Evolutionary conservation across 1,139 yeast genomes (phyloP).

Genomic region (Saccharomyces hybrid): DNA sequence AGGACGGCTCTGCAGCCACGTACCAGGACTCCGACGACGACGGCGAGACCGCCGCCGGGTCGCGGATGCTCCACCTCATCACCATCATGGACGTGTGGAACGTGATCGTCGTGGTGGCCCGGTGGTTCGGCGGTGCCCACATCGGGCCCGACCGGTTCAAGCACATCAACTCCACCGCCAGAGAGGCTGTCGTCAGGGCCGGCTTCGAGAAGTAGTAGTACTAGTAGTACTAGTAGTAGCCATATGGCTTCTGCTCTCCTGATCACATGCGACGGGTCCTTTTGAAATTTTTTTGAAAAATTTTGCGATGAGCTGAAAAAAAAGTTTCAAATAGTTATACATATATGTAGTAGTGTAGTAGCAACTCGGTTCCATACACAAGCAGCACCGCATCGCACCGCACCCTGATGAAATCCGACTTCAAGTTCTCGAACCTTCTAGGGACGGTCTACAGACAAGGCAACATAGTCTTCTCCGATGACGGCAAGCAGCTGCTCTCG

Average conservation of each 20-base stretch:
- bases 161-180: slow-evolving; percentile 81
- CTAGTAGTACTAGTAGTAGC: no score
- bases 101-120: slow-evolving; percentile 68
- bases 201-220: slow-evolving; percentile 33
- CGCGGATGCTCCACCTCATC: slow-evolving; percentile 70
- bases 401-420: slow-evolving; percentile 44
- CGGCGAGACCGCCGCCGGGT: slow-evolving; percentile 96
- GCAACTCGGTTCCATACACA: no score
- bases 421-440: slow-evolving; percentile 70
- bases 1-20: slow-evolving; percentile 33
- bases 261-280: slow-evolving; percentile 2
- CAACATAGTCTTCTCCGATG: slow-evolving; percentile 76
- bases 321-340: slow-evolving; percentile 5
- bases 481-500: slow-evolving; percentile 73
- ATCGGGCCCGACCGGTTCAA: slow-evolving; percentile 91
- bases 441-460: slow-evolving; percentile 96
- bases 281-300: slow-evolving; percentile 11
- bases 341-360: neutral
- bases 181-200: slow-evolving; percentile 72
- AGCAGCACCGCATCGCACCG: slow-evolving; percentile 1
- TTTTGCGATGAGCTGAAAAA: slow-evolving; percentile 22
- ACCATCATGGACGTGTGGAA: slow-evolving; percentile 80
- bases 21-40: slow-evolving; percentile 91
- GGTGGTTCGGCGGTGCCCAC: slow-evolving; percentile 94
- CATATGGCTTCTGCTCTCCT: no score